Conservation (phyloP, 768 basidiomycete genomes). For the Pulveroboletus sp. region DNA sequence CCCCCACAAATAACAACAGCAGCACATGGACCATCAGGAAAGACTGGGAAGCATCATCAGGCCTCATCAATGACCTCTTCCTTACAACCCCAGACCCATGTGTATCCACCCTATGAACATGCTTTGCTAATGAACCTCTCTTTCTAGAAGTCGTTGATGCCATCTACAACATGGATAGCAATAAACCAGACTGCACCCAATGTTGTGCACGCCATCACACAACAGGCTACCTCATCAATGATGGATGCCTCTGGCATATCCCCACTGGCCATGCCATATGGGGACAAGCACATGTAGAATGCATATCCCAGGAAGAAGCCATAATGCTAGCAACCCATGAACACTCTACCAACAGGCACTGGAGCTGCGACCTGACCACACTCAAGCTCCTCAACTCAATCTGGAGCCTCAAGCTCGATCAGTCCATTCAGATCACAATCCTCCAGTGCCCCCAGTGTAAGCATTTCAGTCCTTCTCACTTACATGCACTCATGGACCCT, state of each 20-base stretch:
- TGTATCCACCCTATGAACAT: neutral
- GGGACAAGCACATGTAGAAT: constrained; percentile 2
- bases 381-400: neutral
- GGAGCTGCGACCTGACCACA: neutral
- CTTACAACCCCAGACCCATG: neutral
- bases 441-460: constrained; percentile 23
- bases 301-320: constrained; percentile 7
- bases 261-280: neutral
- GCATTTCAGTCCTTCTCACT: constrained; percentile 17
- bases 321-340: neutral
- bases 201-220: too few species aligned
- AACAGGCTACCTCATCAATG: too few species aligned
- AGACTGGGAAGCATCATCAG: constrained; percentile 12
- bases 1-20: constrained; percentile 7
- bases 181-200: neutral
- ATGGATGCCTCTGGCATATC: too few species aligned
- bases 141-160: constrained; percentile 19
- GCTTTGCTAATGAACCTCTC: constrained; percentile 13
- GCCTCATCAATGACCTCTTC: constrained; percentile 24
- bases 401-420: neutral
- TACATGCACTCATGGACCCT: constrained; percentile 32
- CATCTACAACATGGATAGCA: neutral
- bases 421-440: constrained; percentile 10
- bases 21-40: constrained; percentile 10
- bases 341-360: constrained; percentile 8